Evolutionary conservation across 1,139 yeast genomes (phyloP), one percentile per base, ranked within the genome.

Genomic region (Yamadazyma taylorii): DNA sequence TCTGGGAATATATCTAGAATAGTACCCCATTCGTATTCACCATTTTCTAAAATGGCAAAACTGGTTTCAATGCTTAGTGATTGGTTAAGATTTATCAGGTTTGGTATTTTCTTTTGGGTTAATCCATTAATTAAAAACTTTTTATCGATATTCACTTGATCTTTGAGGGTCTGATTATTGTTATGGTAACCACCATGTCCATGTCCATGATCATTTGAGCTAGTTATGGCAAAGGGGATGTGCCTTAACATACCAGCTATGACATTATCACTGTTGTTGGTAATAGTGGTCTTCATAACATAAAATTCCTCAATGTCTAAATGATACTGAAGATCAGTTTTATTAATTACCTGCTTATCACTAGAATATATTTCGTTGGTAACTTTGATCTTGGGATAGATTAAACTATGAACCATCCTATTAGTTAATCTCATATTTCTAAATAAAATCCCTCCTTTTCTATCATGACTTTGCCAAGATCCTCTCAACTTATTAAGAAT

Each of bases 11-110:
- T 73, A 43, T 86, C 95, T 45, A 85, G 68, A 2, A 85, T 60
- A 0, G 80, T 74, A 0, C 89, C 86, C 88, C 95, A 85, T 55
- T 84, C 90, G 53, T 80, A 85, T 38, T 79, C 84, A 2, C 95
- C 96, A 30, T 73, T 70, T 36, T 81, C 85, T 35, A 87, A 61
- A 14, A 84, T 70, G 15, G 80, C 73, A 39, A 82, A 74, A 5
- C 87, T 81, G 35, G 81, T 52, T 14, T 65, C 66, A 12, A 77
- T 23, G 1, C 29, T 28, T 8, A 38, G n/a, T 3, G 37, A 24
- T 8, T 60, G 62, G 8, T 59, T 40, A 0, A 66, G 52, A 17
- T 61, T 69, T 1, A 85, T 52, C 2, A 57, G 52, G 0, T 61
- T 48, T 1, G 80, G 62, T 9, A 63, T 36, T 16, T 78, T 74